Evolutionary conservation across 768 basidiomycete species (phyloP), one percentile per base, ranked within the genome.

Genomic region (Solioccasus polychromus): DNA sequence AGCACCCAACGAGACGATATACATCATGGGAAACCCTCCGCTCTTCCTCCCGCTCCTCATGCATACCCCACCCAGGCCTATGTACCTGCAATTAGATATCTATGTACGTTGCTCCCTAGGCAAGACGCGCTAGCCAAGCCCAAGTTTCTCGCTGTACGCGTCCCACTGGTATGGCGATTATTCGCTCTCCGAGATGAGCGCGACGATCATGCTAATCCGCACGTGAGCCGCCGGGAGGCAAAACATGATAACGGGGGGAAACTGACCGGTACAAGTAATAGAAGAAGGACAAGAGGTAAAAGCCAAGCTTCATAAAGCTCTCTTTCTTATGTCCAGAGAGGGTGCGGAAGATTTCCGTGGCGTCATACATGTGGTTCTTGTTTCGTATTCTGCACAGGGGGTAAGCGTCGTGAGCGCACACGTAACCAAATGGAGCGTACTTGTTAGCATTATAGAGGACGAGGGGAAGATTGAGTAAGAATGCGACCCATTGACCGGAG

Each of bases 301-400:
- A 92, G 10, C 90, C 92, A 44, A 96, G 84, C 72, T 95, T 96
- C 68, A 93, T 77, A 62, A 96, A 95, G 56, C 85, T 85, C 72
- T 94, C 95, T 62, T 92, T 96, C 74, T 99, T 99, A 72, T 98
- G 96, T 31, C 78, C 82, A 12, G 86, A 80, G 37, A 98, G 71
- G 45, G 94, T 92, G 55, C 96, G 81, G 79, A 99, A 99, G 54
- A 98, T 99, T 72, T 99, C 96, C 19, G 95, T 98, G 44, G 96
- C 96, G 63, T 99, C 96, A 63, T 96, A 98, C 92, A 97, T 95
- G 71, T 98, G 94, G 61, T 86, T 85, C 63, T 92, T 91, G 66
- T 83, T 84, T 55, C 86, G 80, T 64, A 97, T 92, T 71, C 93
- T 96, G 61, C 48, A 4, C 44, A 15, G 22, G 35, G n/a, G 2